A percentile compares a stretch with the other conserved stretches of the same genome.
Conservation (phyloP, 2,329 filamentous ascomycete species). For the Aspergillus quadrilineatus region DNA sequence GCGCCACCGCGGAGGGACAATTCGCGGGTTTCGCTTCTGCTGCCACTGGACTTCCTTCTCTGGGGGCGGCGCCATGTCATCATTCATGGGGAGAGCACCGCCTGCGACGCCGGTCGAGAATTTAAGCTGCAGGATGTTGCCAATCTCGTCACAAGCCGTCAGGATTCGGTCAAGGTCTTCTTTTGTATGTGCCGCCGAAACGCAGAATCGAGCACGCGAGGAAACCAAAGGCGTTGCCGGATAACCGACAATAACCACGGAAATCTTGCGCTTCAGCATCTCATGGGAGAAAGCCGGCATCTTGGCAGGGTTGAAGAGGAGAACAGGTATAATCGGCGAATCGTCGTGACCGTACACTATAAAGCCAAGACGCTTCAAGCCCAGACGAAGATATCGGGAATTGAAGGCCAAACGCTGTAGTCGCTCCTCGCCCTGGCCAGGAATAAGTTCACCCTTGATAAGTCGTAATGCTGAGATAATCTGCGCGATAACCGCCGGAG, state of each 20-base stretch:
- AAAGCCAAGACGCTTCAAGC: conserved; percentile 92
- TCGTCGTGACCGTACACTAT: conserved; percentile 98
- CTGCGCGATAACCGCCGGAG: conserved; percentile 85
- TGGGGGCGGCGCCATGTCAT: conserved; percentile 59
- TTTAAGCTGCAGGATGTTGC: conserved; percentile 89
- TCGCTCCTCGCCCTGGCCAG: conserved; percentile 92
- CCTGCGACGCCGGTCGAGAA: conserved; percentile 96
- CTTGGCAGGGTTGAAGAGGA: conserved; percentile 98
- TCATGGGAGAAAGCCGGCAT: conserved; percentile 98
- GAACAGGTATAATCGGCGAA: conserved; percentile 90
- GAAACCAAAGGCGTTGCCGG: conserved; percentile 94
- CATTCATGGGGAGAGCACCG: conserved; percentile 73
- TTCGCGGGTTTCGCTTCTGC: conserved; percentile 50
- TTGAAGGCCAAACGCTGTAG: conserved; percentile 97
- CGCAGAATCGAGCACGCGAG: conserved; percentile 91
- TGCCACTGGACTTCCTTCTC: conserved; percentile 71
- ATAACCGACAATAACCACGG: conserved; percentile 95
- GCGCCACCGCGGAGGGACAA: conserved; percentile 73
- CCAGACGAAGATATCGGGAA: conserved; percentile 94
- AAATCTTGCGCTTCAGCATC: conserved; percentile 97
- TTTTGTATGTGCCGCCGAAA: conserved; percentile 95
- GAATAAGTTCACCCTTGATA: conserved; percentile 82
- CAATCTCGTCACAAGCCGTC: conserved; percentile 86
- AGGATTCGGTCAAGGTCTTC: conserved; percentile 92
- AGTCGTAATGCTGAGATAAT: conserved; percentile 83